A percentile compares a stretch with the other conserved stretches of the same genome.
These are phyloP conservation scores for Blastobotrys raffinosifermentans DNA, from an alignment of 1,139 yeast species.

Conservation along the genomic window DNA sequence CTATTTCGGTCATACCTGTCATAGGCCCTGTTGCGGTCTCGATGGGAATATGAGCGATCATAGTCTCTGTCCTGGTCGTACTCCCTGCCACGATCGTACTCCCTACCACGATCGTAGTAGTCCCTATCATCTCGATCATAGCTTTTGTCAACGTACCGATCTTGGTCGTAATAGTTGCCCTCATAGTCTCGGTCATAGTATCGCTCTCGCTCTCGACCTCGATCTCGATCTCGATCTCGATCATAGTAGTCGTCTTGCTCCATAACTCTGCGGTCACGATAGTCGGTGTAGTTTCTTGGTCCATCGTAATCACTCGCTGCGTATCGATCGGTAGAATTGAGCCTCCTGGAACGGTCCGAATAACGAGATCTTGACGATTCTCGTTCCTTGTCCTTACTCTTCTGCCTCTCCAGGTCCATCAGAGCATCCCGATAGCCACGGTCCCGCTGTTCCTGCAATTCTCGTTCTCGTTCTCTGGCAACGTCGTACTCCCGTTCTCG, in stretches of 20 bases:
- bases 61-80: slow-evolving; percentile 3
- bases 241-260: not conserved
- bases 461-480: slow-evolving; percentile 5
- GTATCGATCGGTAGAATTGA: too few species aligned
- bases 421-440: not conserved
- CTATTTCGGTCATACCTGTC: too few species aligned
- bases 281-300: not conserved
- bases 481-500: slow-evolving; percentile 3
- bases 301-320: not conserved
- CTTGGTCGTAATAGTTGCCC: slow-evolving; percentile 1
- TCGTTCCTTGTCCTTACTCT: not conserved
- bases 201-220: slow-evolving; percentile 4
- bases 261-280: not conserved
- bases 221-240: slow-evolving; percentile 2
- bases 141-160: not conserved
- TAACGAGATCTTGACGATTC: not conserved
- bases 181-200: slow-evolving; percentile 1
- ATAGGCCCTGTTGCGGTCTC: slow-evolving; percentile 1
- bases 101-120: not conserved
- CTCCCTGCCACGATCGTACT: not conserved
- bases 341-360: not conserved
- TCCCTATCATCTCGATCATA: slow-evolving; percentile 4
- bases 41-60: slow-evolving; percentile 1
- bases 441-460: slow-evolving; percentile 3
- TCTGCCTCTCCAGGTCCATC: not conserved